Evolutionary conservation across 2,329 filamentous ascomycete genomes (phyloP).

Genomic region (Epichloe coenophiala): DNA sequence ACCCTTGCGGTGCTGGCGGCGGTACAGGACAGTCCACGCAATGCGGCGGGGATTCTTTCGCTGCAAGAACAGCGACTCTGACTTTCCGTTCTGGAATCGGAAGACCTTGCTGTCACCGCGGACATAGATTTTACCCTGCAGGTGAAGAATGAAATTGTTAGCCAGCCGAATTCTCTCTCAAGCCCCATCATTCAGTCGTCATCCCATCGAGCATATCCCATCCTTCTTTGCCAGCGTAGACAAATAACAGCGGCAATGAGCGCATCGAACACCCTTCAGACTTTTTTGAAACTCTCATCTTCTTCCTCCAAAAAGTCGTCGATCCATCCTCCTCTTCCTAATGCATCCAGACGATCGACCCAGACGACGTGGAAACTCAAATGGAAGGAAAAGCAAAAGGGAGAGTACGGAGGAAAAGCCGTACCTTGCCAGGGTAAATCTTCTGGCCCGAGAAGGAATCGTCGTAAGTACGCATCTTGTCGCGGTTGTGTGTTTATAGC

Average conservation of each 20-base stretch:
- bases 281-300: background rate
- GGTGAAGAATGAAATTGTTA: conserved; percentile 13
- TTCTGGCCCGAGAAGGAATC: conserved; percentile 52
- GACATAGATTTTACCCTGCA: conserved; percentile 97
- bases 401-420: conserved; percentile 10
- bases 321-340: background rate
- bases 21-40: conserved; percentile 95
- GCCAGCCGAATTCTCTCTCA: background rate
- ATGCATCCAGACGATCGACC: background rate
- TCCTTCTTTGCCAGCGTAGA: background rate
- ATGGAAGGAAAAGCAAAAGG: background rate
- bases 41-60: conserved; percentile 99
- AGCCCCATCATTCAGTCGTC: background rate
- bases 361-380: background rate
- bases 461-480: conserved; percentile 55
- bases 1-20: conserved; percentile 99
- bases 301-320: background rate
- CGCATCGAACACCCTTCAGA: too few species aligned
- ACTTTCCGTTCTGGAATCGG: conserved; percentile 99
- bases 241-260: too few species aligned
- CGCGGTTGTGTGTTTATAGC: conserved; percentile 25
- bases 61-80: conserved; percentile 98
- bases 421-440: conserved; percentile 57
- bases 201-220: background rate
- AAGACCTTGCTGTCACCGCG: conserved; percentile 99